A percentile compares a stretch with the other conserved stretches of the same genome.
Conservation (phyloP, 2,329 filamentous ascomycete species). For the Microsporum ferrugineum region DNA sequence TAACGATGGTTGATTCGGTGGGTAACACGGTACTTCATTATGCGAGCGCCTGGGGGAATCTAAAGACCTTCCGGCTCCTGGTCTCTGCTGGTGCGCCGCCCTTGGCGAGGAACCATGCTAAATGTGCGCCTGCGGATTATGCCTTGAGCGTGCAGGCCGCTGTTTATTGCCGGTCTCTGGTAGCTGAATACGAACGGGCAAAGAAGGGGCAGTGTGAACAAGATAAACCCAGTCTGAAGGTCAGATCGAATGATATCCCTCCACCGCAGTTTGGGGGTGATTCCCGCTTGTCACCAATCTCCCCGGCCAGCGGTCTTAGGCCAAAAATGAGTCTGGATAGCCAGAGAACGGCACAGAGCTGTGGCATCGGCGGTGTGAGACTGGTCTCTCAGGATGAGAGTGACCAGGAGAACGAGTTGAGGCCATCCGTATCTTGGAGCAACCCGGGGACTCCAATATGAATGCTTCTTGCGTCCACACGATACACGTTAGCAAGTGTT, state of each 20-base stretch:
- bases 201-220: slow-evolving; percentile 8
- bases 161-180: slow-evolving; percentile 68
- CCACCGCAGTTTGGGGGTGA: not conserved
- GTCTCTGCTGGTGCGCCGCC: slow-evolving; percentile 69
- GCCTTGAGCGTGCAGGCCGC: slow-evolving; percentile 72
- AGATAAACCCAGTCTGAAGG: slow-evolving; percentile 7
- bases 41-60: slow-evolving; percentile 67
- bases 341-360: not conserved
- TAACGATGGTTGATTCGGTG: slow-evolving; percentile 51
- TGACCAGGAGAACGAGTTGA: slow-evolving; percentile 4
- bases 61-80: slow-evolving; percentile 64
- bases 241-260: slow-evolving; percentile 7
- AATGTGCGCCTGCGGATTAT: slow-evolving; percentile 76
- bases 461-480: not conserved
- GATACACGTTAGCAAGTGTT: too few relatives aligned
- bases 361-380: slow-evolving; percentile 6
- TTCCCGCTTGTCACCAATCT: slow-evolving; percentile 7
- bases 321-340: slow-evolving; percentile 2
- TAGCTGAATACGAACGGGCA: slow-evolving; percentile 44
- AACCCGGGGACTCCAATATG: not conserved
- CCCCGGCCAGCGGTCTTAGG: slow-evolving; percentile 5
- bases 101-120: slow-evolving; percentile 59
- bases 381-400: slow-evolving; percentile 7
- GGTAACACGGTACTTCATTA: slow-evolving; percentile 86
- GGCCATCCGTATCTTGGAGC: not conserved